Percentiles rank a stretch among this genome's conserved stretches.
Conservation (phyloP, 2,329 filamentous ascomycete genomes). For the Ophiostoma ips region DNA sequence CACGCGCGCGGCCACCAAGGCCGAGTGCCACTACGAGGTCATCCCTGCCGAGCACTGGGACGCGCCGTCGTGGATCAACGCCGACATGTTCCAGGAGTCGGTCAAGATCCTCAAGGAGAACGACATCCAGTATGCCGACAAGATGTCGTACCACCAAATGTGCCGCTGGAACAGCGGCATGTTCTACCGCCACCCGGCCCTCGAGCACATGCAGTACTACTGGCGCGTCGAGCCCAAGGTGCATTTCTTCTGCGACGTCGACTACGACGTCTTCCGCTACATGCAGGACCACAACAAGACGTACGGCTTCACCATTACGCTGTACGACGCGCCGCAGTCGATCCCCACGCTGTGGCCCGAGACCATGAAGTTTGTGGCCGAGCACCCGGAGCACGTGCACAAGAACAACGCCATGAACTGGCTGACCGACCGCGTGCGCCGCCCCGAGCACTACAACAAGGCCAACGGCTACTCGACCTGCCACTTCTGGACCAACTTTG, state of each 20-base stretch:
- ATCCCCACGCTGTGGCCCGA: slow-evolving; percentile 91
- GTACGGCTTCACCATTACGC: slow-evolving; percentile 95
- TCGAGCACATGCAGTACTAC: slow-evolving; percentile 76
- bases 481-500: slow-evolving; percentile 99
- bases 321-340: slow-evolving; percentile 82
- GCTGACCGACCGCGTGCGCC: slow-evolving; percentile 63
- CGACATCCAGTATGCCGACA: slow-evolving; percentile 78
- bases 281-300: slow-evolving; percentile 99
- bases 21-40: slow-evolving; percentile 71
- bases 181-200: slow-evolving; percentile 91
- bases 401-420: slow-evolving; percentile 77
- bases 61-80: slow-evolving; percentile 81
- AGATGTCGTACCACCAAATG: slow-evolving; percentile 95
- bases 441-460: slow-evolving; percentile 65
- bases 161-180: slow-evolving; percentile 97
- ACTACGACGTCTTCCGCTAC: slow-evolving; percentile 96
- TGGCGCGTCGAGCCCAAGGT: slow-evolving; percentile 98
- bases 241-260: slow-evolving; percentile 96
- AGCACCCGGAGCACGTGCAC: slow-evolving; percentile 69
- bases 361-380: slow-evolving; percentile 75
- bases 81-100: slow-evolving; percentile 73
- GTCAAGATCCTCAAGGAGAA: slow-evolving; percentile 69
- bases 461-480: slow-evolving; percentile 95
- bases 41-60: slow-evolving; percentile 96
- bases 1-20: slow-evolving; percentile 73